Evolutionary conservation across 768 basidiomycete genomes (phyloP).

Genomic region (Baorangia bicolor): DNA sequence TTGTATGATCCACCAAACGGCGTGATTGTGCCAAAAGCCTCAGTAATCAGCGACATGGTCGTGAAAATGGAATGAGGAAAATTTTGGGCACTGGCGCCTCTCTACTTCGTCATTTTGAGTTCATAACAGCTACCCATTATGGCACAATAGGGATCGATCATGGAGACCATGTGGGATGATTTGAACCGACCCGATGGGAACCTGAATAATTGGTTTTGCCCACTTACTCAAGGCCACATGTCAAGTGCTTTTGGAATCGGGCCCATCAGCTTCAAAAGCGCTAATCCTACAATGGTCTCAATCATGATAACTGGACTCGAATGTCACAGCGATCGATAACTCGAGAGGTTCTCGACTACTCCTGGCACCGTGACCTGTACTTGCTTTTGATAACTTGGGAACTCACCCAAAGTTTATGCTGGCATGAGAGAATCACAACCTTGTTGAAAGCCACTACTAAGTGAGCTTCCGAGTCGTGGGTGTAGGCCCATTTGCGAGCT

Average conservation of each 20-base stretch:
- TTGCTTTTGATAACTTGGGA: neutral
- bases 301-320: neutral
- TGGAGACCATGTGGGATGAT: neutral
- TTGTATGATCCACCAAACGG: neutral
- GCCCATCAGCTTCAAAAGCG: no score
- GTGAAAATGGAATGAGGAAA: neutral
- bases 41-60: neutral
- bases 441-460: neutral
- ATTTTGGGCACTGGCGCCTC: no score
- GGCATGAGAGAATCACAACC: neutral
- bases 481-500: no score
- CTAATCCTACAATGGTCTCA: neutral
- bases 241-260: no score
- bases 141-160: neutral
- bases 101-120: neutral
- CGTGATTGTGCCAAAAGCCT: conserved; percentile 3
- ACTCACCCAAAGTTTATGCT: neutral
- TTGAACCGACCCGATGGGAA: neutral
- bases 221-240: no score
- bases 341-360: neutral
- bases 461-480: neutral
- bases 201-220: neutral
- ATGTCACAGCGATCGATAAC: neutral
- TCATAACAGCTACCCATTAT: neutral
- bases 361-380: neutral